Evolutionary conservation across 176 grass and related monocot genomes (phyloP).

Genomic region (Phoenix roebelenii): DNA sequence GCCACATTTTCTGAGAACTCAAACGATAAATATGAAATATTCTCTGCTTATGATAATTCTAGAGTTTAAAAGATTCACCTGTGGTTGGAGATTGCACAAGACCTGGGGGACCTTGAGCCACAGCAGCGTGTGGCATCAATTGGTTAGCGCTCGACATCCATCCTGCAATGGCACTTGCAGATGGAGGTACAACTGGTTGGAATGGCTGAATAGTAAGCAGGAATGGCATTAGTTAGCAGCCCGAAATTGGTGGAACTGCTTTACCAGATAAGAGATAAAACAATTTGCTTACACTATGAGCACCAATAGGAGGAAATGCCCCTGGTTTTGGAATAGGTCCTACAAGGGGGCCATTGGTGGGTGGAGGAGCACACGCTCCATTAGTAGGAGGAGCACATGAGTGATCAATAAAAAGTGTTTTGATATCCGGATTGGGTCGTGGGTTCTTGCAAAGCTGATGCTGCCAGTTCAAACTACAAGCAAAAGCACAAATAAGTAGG

Average conservation of each 20-base stretch:
- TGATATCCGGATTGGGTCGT: conserved; percentile 93
- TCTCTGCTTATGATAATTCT: no score
- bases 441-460: conserved; percentile 99
- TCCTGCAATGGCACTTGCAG: conserved; percentile 84
- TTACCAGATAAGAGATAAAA: no score
- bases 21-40: no score
- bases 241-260: no score
- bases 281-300: conserved; percentile 50
- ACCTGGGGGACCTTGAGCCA: conserved; percentile 77
- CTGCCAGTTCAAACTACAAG: conserved; percentile 90
- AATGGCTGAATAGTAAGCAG: conserved; percentile 52
- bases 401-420: conserved; percentile 97
- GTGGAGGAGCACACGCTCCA: conserved; percentile 66
- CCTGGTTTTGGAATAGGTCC: conserved; percentile 88
- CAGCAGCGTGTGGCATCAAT: conserved; percentile 58
- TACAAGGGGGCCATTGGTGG: conserved; percentile 77
- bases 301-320: conserved; percentile 79
- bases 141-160: conserved; percentile 97
- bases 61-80: conserved; percentile 18
- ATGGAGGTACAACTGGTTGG: conserved; percentile 85
- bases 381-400: conserved; percentile 83
- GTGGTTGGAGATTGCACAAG: conserved; percentile 79
- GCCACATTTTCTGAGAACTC: no score
- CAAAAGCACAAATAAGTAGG: not conserved
- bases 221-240: no score